A percentile compares a stretch with the other conserved stretches of the same genome.
These are phyloP conservation scores for Alternaria sp. DNA, from an alignment of 2,329 filamentous ascomycete species.

Conservation along the genomic window DNA sequence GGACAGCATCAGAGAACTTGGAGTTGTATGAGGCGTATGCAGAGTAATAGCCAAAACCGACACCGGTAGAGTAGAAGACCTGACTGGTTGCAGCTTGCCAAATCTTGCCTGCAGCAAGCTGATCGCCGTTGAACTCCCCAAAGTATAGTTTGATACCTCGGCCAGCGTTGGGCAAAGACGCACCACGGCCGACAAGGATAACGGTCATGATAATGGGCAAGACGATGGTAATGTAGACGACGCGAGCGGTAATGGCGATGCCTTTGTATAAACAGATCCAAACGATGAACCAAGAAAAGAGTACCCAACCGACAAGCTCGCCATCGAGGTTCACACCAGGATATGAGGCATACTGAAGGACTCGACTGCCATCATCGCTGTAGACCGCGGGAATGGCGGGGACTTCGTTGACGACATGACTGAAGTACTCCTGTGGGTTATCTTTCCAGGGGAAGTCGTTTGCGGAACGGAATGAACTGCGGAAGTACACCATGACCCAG, in stretches of 20 bases:
- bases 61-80: constrained; percentile 62
- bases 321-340: not conserved
- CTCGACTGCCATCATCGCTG: not conserved
- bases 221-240: constrained; percentile 27
- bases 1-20: constrained; percentile 61
- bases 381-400: not conserved
- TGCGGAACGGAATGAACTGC: constrained; percentile 11
- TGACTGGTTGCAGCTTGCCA: constrained; percentile 61
- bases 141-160: constrained; percentile 16
- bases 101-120: constrained; percentile 49
- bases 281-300: constrained; percentile 11
- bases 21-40: constrained; percentile 62
- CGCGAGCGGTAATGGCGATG: constrained; percentile 20
- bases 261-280: constrained; percentile 22
- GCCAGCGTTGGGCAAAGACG: constrained; percentile 14
- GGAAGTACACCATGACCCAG: constrained; percentile 27
- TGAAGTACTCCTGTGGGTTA: constrained; percentile 9
- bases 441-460: constrained; percentile 20
- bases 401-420: constrained; percentile 2
- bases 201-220: constrained; percentile 19
- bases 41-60: constrained; percentile 57
- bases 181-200: constrained; percentile 14
- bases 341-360: not conserved
- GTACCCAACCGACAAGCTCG: not conserved
- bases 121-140: not conserved